A percentile compares a stretch with the other conserved stretches of the same genome.
phyloP scores from a whole-genome alignment of 2,329 filamentous ascomycete species.

The Endothia cerciana region DNA sequence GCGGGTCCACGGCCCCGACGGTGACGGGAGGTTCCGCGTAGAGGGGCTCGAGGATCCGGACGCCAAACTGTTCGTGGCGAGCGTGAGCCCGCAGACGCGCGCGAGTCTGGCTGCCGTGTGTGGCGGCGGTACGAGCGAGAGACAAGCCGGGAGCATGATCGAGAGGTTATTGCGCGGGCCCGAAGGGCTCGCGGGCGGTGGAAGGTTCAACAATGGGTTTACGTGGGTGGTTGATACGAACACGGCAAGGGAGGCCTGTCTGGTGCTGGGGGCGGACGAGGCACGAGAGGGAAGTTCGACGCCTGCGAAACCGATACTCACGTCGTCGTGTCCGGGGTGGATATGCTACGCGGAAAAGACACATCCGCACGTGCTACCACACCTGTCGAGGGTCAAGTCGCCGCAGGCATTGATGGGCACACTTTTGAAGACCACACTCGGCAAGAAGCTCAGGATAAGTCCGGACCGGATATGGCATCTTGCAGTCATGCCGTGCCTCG shows the following conservation, averaged over 20 bases:
- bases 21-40: conserved; percentile 43
- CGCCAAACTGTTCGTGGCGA: conserved; percentile 85
- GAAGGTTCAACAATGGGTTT: conserved; percentile 76
- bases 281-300: conserved; percentile 50
- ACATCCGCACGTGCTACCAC: conserved; percentile 88
- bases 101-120: conserved; percentile 88
- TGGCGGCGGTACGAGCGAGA: conserved; percentile 70
- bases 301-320: conserved; percentile 67
- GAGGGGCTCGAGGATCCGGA: conserved; percentile 60
- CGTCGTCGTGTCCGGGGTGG: conserved; percentile 94
- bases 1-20: conserved; percentile 41
- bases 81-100: conserved; percentile 87
- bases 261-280: conserved; percentile 80
- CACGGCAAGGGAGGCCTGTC: conserved; percentile 75
- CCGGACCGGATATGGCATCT: conserved; percentile 90
- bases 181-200: conserved; percentile 70
- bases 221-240: conserved; percentile 92
- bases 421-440: conserved; percentile 83
- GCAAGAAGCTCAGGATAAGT: conserved; percentile 69
- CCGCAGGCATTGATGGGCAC: conserved; percentile 92
- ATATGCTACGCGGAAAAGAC: conserved; percentile 99
- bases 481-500: conserved; percentile 97
- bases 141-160: conserved; percentile 79
- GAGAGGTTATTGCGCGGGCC: conserved; percentile 75
- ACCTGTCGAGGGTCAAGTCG: conserved; percentile 89